Evolutionary conservation across 768 basidiomycete species (phyloP).

Genomic region (Phlebiopsis gigantea): DNA sequence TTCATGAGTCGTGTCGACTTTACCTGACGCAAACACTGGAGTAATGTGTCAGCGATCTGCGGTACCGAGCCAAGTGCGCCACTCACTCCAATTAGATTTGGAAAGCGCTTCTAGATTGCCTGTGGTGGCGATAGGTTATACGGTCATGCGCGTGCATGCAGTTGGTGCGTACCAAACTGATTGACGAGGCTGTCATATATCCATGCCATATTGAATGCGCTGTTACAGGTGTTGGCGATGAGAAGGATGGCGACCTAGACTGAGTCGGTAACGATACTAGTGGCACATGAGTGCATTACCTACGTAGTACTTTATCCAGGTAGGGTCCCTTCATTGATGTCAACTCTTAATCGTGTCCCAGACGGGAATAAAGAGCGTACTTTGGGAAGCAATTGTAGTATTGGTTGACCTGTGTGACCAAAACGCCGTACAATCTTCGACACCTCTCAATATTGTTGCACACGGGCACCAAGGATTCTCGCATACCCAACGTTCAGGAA

Average conservation of each 20-base stretch:
- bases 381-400: slow-evolving; percentile 10
- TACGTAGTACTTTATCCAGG: slow-evolving; percentile 20
- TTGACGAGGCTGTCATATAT: slow-evolving; percentile 16
- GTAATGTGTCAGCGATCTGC: neutral
- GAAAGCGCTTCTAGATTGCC: slow-evolving; percentile 7
- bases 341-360: neutral
- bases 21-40: slow-evolving; percentile 10
- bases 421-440: slow-evolving; percentile 13
- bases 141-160: neutral
- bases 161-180: slow-evolving; percentile 10
- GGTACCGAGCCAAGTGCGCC: neutral
- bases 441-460: neutral
- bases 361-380: neutral
- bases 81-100: slow-evolving; percentile 13
- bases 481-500: slow-evolving; percentile 10
- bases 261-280: neutral
- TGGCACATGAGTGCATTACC: neutral
- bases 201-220: slow-evolving; percentile 14
- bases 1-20: slow-evolving; percentile 2
- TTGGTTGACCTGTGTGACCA: slow-evolving; percentile 10
- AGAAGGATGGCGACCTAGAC: slow-evolving; percentile 13
- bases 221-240: slow-evolving; percentile 13
- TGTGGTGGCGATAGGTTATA: neutral
- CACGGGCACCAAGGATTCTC: neutral
- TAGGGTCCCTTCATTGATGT: slow-evolving; percentile 13